phyloP scores from a whole-genome alignment of 495 filamentous ascomycete species.

The Penicillium nucicola region DNA sequence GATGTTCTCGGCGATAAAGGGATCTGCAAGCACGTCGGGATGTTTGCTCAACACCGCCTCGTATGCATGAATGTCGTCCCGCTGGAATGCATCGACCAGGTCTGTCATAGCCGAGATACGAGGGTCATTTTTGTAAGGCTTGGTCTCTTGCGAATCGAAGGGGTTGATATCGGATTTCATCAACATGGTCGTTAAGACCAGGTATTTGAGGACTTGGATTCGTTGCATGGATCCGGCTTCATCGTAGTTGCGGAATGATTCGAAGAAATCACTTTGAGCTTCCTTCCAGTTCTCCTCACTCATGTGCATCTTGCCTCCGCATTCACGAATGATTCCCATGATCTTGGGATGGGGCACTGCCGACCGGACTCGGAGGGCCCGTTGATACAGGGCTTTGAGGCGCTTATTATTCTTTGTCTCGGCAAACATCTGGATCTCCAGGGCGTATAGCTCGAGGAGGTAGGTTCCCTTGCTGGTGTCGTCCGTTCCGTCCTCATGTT shows the following conservation, averaged over 20 bases:
- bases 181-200: constrained; percentile 94
- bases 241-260: constrained; percentile 98
- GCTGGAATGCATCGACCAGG: constrained; percentile 92
- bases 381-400: constrained; percentile 87
- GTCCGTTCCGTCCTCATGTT: constrained; percentile 82
- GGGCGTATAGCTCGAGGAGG: constrained; percentile 88
- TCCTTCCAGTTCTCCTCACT: constrained; percentile 99
- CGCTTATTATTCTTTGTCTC: constrained; percentile 97
- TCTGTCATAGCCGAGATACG: constrained; percentile 97
- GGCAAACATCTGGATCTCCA: constrained; percentile 98
- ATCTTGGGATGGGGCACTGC: constrained; percentile 98
- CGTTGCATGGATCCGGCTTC: constrained; percentile 94
- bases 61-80: constrained; percentile 90
- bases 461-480: constrained; percentile 97
- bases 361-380: constrained; percentile 84
- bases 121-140: constrained; percentile 94
- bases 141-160: constrained; percentile 99
- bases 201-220: constrained; percentile 96
- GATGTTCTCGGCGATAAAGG: constrained; percentile 98
- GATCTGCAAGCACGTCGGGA: constrained; percentile 83
- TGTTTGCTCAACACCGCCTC: constrained; percentile 84
- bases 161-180: constrained; percentile 99
- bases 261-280: constrained; percentile 95
- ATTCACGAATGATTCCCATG: constrained; percentile 98
- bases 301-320: constrained; percentile 99